Base-by-base conservation (phyloP, 768 basidiomycete genomes). In the Rhizopogon vinicolor region DNA sequence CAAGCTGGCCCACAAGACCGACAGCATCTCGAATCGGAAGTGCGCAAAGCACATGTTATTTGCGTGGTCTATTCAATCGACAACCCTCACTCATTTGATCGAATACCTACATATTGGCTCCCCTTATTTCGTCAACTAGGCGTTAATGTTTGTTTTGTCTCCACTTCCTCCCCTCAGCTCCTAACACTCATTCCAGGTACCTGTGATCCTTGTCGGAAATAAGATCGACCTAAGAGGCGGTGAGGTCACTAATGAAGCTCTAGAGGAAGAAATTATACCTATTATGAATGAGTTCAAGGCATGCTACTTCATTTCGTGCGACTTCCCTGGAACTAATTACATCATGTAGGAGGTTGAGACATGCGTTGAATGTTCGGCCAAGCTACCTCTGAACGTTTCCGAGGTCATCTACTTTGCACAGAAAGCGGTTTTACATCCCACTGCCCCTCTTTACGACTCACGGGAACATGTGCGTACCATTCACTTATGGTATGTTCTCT, bases 201-300 rank as follows among this genome's bases (percentile, higher is more conserved):
- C 96, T 6, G 94, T 98, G 41, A 96, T 99, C 59, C 79, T 99
- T 33, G 92, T 98, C 25, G 96, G 96, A 52, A 99, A 99, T 76
- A 99, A 98, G 76, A 99, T 98, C 44, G 96, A 99, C 71, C 72
- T 98, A 46, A 80, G 96, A 16, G 93, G 92, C 4, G 95, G 94
- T 2, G 85, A 91, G 65, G 92, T 98, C 41, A 93, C 95, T 28
- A 96, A 97, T 64, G 87, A 96, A 66, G 92, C 89, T 2, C 73
- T 99, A 57, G 93, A 96, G 70, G 93, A 89, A 58, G 96, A 98
- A 72, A 95, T 98, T 60, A 72, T 90, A 54, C 96, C 96, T 31
- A 93, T 99, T 53, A 99, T 98, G 96, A 86, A 89, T 61, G 96
- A 98, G 71, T 99, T 96, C 85, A 99, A 99, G 83, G 94, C 87